Base-by-base conservation (phyloP, 805 yeast species). In the Hemisphaericaspora nanyangensis region DNA sequence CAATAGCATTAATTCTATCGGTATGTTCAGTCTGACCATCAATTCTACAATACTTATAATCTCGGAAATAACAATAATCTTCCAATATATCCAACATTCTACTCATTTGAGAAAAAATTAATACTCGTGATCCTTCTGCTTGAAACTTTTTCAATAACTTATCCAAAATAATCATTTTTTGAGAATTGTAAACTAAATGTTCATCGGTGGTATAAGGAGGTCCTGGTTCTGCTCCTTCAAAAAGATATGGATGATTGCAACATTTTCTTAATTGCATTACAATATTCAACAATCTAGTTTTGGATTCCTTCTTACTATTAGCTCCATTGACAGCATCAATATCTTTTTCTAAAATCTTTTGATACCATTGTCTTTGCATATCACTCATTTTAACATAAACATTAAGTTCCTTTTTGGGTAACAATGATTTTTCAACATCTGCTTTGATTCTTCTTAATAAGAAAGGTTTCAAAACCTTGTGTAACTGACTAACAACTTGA, bases 151-250 rank as follows among this genome's bases (percentile, higher is more conserved):
- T 76, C 55, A 85, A 63, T 43, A 85, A 53, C 52, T 77, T 76
- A 56, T 85, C 95, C 52, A 85, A 65, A 17, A 85, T 82, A 34
- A 80, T 71, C 73, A 85, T 72, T 55, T 85, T 85, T 39, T 80
- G 82, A 4, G 89, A 72, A 56, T 85, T 85, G 58, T 60, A 82
- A 25, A 85, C 80, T 56, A 85, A 68, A 63, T 85, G 95, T 55
- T 85, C 93, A 58, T 85, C 95, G 0, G 91, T 85, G 7, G 93
- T 85, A 51, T 69, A 85, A 17, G 95, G 95, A 15, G 95, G 95
- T 10, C 95, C 95, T 1, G 93, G 93, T 54, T 85, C 95, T 1
- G 91, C 93, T 31, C 95, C 95, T 56, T 85, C 93, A 52, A 85
- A 85, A 29, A 85, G 61, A 54, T 85, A 85, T 11, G 95, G 95